These are phyloP conservation scores for Scutellaria minor DNA, from an alignment of 257 asterid species.

Conservation along the genomic window DNA sequence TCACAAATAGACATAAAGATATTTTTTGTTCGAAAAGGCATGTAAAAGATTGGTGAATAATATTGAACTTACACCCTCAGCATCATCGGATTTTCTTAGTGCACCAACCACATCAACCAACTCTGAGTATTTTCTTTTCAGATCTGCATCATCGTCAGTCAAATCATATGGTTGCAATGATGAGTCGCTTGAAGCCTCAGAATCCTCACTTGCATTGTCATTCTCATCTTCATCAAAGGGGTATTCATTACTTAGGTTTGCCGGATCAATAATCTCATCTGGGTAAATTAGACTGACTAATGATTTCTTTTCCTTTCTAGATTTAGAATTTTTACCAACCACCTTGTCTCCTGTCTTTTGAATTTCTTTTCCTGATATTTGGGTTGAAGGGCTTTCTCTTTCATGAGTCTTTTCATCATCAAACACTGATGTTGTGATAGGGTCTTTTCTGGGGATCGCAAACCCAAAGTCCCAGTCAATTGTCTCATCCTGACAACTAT, in stretches of 20 bases:
- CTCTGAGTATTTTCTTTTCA: constrained; percentile 73
- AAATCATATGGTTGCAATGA: constrained; percentile 88
- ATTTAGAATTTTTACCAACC: constrained; percentile 36
- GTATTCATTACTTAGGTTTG: constrained; percentile 51
- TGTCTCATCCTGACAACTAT: constrained; percentile 63
- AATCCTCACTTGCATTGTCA: constrained; percentile 70
- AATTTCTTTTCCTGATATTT: constrained; percentile 41
- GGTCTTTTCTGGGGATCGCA: constrained; percentile 44
- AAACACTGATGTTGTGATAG: constrained; percentile 33
- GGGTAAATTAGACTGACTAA: constrained; percentile 65
- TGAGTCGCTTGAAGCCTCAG: constrained; percentile 65
- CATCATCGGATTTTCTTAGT: constrained; percentile 86
- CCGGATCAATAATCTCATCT: constrained; percentile 89
- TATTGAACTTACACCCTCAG: constrained; percentile 79
- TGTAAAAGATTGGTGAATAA: constrained; percentile 15
- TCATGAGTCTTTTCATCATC: constrained; percentile 43
- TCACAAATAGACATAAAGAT: constrained; percentile 18
- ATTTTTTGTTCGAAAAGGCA: constrained; percentile 16
- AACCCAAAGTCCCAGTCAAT: constrained; percentile 91
- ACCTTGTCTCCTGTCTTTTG: constrained; percentile 41
- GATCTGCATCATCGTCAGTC: constrained; percentile 81
- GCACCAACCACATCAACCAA: constrained; percentile 94
- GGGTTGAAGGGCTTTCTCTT: constrained; percentile 38
- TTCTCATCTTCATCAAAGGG: constrained; percentile 55
- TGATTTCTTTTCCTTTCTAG: constrained; percentile 47